These are phyloP conservation scores for Pleurotus platypus DNA, from an alignment of 768 basidiomycete species.

Conservation along the genomic window DNA sequence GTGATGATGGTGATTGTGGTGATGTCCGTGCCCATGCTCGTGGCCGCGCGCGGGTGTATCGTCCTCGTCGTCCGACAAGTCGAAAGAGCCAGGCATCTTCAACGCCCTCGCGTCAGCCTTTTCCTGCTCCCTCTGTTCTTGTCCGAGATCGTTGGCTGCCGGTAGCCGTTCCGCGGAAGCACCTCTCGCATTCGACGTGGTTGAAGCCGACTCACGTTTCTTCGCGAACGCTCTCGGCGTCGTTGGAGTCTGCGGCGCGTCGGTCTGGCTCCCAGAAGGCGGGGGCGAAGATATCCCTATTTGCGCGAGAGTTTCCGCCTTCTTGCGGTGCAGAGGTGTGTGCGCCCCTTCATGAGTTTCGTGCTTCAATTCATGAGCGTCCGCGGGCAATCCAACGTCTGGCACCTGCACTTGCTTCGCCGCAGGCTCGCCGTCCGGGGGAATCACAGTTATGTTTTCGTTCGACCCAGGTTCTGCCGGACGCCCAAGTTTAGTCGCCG, in stretches of 20 bases:
- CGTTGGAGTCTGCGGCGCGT: not conserved
- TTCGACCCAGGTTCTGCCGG: constrained; percentile 32
- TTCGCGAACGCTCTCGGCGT: not conserved
- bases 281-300: not conserved
- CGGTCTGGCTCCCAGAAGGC: not conserved
- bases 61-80: constrained; percentile 17
- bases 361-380: constrained; percentile 5
- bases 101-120: constrained; percentile 17
- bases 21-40: constrained; percentile 7
- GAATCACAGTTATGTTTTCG: constrained; percentile 36
- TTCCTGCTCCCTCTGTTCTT: constrained; percentile 20
- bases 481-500: not conserved
- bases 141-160: too few relatives aligned
- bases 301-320: constrained; percentile 17
- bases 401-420: constrained; percentile 15
- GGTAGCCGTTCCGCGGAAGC: not conserved
- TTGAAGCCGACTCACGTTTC: not conserved
- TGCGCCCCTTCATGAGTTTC: constrained; percentile 5
- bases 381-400: constrained; percentile 6
- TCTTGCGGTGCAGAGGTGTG: constrained; percentile 11
- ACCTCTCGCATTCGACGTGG: not conserved
- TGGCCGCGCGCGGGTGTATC: not conserved
- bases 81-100: constrained; percentile 54
- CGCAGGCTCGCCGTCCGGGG: constrained; percentile 22
- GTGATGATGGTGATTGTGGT: constrained; percentile 2